Evolutionary conservation across 2,329 filamentous ascomycete genomes (phyloP), one percentile per base, ranked within the genome.

Genomic region (Exutisphaerella laricina): DNA sequence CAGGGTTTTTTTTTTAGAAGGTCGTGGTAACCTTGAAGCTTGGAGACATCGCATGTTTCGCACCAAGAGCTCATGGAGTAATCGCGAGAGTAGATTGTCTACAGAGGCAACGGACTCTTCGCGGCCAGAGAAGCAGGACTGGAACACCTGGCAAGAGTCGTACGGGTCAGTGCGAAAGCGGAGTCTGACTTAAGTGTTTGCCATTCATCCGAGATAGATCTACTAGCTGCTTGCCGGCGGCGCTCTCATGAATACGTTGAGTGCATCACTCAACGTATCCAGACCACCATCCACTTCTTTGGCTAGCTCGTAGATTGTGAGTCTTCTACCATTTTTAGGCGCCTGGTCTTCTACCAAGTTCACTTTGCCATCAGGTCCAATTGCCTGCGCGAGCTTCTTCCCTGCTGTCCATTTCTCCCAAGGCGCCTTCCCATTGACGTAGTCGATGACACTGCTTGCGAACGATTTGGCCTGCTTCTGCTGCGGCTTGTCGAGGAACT

Each of bases 401-500:
- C 22, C 31, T 5, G 9, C 26, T 30, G 13, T 37, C 39, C 41
- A 43, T 16, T 20, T 5, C 25, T 41, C 16, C 38, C 38, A 45
- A 4, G 33, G 29, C 23, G 22, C 30, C 30, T 61, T 46, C 4
- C 67, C 67, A 47, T 63, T 58, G 16, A 62, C 63, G 34, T 70
- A 72, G 5, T 52, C 58, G 44, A 71, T 41, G 4, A 70, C 55
- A 25, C 67, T 60, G 13, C 56, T 55, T 1, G 64, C 69, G 45
- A 70, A 67, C 2, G 42, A 39, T 9, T 51, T 50, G 2, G 57
- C 64, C 2, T 65, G 55, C 10, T 46, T 43, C 31, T 52, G 48
- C 41, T 70, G 66, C 5, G 55, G 50, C 1, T 56, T 49, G 0
- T 50, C 51, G 28, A 73, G 37, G 30, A 58, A 60, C 13, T 71